Evolutionary conservation across 768 basidiomycete species (phyloP).

Genomic region (Sarcodon sp.): DNA sequence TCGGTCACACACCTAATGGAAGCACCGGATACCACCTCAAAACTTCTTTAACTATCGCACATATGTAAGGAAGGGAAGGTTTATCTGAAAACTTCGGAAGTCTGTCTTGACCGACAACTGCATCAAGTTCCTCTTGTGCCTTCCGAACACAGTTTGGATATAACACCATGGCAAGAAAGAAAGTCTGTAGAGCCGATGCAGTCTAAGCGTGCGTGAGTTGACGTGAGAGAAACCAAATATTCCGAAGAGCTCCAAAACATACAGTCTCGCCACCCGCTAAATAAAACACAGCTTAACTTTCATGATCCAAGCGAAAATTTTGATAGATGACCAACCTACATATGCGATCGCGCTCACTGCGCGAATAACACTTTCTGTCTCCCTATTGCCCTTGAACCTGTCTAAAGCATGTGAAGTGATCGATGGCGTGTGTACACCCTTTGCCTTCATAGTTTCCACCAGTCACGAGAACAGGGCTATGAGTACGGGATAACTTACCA

Average conservation of each 20-base stretch:
- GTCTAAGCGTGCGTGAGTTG: conserved; percentile 8
- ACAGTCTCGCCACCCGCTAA: conserved; percentile 9
- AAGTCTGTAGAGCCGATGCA: conserved; percentile 8
- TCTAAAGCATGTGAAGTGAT: background rate
- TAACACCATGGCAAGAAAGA: conserved; percentile 5
- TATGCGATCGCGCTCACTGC: background rate
- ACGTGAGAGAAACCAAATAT: background rate
- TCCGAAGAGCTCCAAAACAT: conserved; percentile 5
- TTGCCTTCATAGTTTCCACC: background rate
- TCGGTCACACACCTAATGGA: conserved; percentile 3
- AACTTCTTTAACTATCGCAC: conserved; percentile 9
- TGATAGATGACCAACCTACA: background rate
- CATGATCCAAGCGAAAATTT: background rate
- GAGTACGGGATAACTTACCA: conserved; percentile 6
- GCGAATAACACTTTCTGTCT: background rate
- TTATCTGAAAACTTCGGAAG: conserved; percentile 6
- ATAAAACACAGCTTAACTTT: background rate
- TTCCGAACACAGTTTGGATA: conserved; percentile 4
- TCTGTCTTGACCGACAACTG: conserved; percentile 4
- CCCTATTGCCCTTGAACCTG: background rate
- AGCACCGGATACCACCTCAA: conserved; percentile 8
- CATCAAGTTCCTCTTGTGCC: conserved; percentile 8
- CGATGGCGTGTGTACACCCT: background rate
- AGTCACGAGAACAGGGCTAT: background rate
- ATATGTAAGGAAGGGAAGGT: conserved; percentile 5